Percentiles rank a stretch among this genome's conserved stretches.
phyloP scores from a whole-genome alignment of 2,329 filamentous ascomycete species.

The Aspergillaceae sp. region DNA sequence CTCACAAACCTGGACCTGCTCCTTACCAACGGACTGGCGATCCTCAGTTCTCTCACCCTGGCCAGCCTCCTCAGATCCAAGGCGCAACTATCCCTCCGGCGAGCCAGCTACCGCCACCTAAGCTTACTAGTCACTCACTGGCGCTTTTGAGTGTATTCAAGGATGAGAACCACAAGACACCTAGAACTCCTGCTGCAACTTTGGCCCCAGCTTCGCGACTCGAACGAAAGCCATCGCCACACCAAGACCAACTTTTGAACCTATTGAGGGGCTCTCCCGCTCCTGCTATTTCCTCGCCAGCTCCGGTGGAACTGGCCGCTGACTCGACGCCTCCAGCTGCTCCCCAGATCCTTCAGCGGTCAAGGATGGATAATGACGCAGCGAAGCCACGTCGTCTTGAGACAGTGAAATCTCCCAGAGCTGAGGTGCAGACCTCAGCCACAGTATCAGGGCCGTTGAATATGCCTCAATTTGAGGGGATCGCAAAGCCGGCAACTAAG shows the following conservation, averaged over 20 bases:
- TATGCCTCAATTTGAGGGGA: conserved; percentile 31
- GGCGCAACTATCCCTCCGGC: conserved; percentile 47
- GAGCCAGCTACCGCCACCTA: conserved; percentile 50
- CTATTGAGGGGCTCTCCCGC: conserved; percentile 22
- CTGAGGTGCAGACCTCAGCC: conserved; percentile 24
- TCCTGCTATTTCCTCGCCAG: conserved; percentile 14
- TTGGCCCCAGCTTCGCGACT: conserved; percentile 9
- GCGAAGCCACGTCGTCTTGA: conserved; percentile 9
- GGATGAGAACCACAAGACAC: conserved; percentile 19
- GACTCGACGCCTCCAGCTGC: conserved; percentile 29
- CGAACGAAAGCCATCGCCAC: conserved; percentile 22
- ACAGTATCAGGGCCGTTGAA: conserved; percentile 35
- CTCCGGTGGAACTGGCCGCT: conserved; percentile 40
- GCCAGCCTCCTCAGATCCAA: conserved; percentile 26
- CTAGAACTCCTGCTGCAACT: conserved; percentile 13
- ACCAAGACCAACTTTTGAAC: conserved; percentile 30
- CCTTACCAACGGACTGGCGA: conserved; percentile 42
- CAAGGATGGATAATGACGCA: conserved; percentile 6
- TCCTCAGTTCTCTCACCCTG: conserved; percentile 34
- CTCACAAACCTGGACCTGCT: conserved; percentile 22
- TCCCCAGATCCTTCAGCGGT: conserved; percentile 28
- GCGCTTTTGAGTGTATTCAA: conserved; percentile 54
- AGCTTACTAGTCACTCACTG: conserved; percentile 49
- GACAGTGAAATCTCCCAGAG: conserved; percentile 8
- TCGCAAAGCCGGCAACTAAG: conserved; percentile 18